A percentile compares a stretch with the other conserved stretches of the same genome.
phyloP scores from a whole-genome alignment of 2,329 filamentous ascomycete genomes.

The Rosellinia necatrix region DNA sequence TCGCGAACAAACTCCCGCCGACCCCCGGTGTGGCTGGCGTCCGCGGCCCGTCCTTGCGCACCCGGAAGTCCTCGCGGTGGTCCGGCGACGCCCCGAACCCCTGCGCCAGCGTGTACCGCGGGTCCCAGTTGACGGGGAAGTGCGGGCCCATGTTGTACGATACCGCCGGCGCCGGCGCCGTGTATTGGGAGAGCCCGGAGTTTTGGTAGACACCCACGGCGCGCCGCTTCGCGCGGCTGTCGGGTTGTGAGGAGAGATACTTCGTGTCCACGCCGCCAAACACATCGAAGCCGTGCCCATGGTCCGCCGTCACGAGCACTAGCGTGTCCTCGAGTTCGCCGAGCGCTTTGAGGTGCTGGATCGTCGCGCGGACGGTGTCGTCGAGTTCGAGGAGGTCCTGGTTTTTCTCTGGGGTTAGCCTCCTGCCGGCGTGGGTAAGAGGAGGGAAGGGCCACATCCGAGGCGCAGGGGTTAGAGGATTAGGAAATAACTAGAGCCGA shows the following conservation, averaged over 20 bases:
- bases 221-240: conserved; percentile 73
- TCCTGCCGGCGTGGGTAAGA: neutral
- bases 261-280: conserved; percentile 81
- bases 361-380: conserved; percentile 77
- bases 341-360: conserved; percentile 69
- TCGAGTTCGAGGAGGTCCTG: conserved; percentile 80
- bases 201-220: conserved; percentile 75
- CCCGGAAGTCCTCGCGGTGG: conserved; percentile 74
- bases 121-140: conserved; percentile 86
- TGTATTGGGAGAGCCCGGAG: conserved; percentile 79
- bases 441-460: too few relatives aligned
- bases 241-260: conserved; percentile 69
- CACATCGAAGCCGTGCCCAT: conserved; percentile 88
- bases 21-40: conserved; percentile 59
- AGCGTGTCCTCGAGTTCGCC: conserved; percentile 75
- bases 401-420: neutral
- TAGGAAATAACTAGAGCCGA: too few relatives aligned
- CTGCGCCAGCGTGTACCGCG: conserved; percentile 77
- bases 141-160: conserved; percentile 74
- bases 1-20: conserved; percentile 65
- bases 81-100: conserved; percentile 76
- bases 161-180: conserved; percentile 58
- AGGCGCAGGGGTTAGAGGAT: too few relatives aligned
- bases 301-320: conserved; percentile 81
- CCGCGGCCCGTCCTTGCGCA: conserved; percentile 66